These are phyloP conservation scores for Sphaerostilbella broomeana DNA, from an alignment of 2,329 filamentous ascomycete species.

Conservation along the genomic window DNA sequence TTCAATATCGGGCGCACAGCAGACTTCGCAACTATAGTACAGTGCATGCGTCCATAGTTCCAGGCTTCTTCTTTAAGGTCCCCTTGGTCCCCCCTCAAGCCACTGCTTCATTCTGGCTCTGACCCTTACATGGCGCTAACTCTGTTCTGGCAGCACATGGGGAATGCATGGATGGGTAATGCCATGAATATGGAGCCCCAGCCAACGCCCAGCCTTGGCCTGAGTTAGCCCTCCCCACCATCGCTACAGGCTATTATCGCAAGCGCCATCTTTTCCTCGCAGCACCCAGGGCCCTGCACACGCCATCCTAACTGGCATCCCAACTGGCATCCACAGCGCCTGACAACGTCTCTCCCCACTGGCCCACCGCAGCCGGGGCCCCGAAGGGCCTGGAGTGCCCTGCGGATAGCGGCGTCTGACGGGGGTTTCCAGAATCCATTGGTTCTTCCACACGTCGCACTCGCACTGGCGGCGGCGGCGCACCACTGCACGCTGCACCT, in stretches of 20 bases:
- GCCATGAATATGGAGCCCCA: neutral
- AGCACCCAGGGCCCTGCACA: constrained; percentile 1
- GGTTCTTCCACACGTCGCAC: neutral
- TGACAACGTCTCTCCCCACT: constrained; percentile 11
- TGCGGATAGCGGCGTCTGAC: constrained; percentile 5
- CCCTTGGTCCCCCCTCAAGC: constrained; percentile 3
- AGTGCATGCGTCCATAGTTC: too few relatives aligned
- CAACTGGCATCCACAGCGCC: constrained; percentile 4
- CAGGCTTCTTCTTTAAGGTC: too few relatives aligned
- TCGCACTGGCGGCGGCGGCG: neutral
- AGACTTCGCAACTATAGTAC: too few relatives aligned
- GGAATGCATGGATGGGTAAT: neutral
- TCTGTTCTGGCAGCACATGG: constrained; percentile 5
- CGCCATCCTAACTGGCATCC: too few relatives aligned
- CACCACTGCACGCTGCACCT: neutral
- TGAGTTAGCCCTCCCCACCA: too few relatives aligned
- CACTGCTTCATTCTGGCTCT: constrained; percentile 7
- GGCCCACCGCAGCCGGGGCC: constrained; percentile 10
- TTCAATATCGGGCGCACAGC: too few relatives aligned
- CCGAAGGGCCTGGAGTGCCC: constrained; percentile 4
- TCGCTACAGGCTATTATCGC: too few relatives aligned
- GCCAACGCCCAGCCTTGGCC: too few relatives aligned
- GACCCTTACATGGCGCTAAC: constrained; percentile 6
- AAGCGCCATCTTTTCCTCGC: neutral
- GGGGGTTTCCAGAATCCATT: constrained; percentile 13